Base-by-base conservation (phyloP, 108 stramenopile species). In the Nitzschia putrida region DNA sequence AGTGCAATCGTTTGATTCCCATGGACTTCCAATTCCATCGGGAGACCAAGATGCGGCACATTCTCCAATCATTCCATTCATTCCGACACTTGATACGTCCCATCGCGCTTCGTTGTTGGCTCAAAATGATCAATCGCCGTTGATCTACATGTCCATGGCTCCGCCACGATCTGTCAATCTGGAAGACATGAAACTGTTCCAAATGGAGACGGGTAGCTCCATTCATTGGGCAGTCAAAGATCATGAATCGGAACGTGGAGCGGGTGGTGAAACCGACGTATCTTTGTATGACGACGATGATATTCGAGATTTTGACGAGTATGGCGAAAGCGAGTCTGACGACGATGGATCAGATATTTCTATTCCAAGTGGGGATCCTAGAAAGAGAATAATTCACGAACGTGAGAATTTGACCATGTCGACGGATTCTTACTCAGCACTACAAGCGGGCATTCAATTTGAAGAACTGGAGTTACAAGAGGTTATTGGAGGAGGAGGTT, bases 401-500 rank as follows among this genome's bases (percentile, higher is more conserved):
- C 86, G 92, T 18, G 71, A 57, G 37, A 73, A 89, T 61, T 73
- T 93, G 68, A 90, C 88, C 14, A 60, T 68, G 43, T 74, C 75
- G 11, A 90, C 88, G 3, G 78, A 93, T 64, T 69, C 92, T 18
- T 71, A 84, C 10, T 76, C 80, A 11, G 88, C 89, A 6, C 74
- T 90, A 8, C 81, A 87, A 22, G 81, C 80, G 10, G 79, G 80
- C 23, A 90, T 95, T 57, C 29, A 84, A 9, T 93, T 88, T 66
- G 61, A 80, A 2, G 91, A 94, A 57, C 51, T 96, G 21, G 78
- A 85, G 37, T 43, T 96, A 16, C 61, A 77, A 21, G 80, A 86
- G 53, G 77, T 92, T 11, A 94, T 96, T 74, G 95, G 95, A 41
- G 95, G 95, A 9, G 95, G 95, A 37, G 92, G 92, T 0, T 96